phyloP scores from a whole-genome alignment of 495 filamentous ascomycete genomes.

The Aspergillus asperescens region DNA sequence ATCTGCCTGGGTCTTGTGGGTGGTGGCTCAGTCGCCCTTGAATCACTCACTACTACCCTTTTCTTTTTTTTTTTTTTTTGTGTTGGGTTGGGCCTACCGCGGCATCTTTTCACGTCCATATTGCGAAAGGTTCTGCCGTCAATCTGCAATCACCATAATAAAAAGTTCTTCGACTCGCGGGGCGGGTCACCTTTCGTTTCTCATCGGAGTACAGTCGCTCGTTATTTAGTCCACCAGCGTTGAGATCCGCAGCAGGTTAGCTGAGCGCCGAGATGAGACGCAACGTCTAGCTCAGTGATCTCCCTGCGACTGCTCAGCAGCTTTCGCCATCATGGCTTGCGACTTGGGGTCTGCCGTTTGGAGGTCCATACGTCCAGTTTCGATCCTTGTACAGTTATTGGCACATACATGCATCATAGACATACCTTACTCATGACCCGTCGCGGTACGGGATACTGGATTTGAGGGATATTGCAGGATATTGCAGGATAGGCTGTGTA shows the following conservation, averaged over 20 bases:
- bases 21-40: slow-evolving; percentile 1
- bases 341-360: background rate
- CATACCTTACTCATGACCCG: slow-evolving; percentile 10
- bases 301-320: background rate
- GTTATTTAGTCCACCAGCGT: background rate
- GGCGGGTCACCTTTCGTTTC: slow-evolving; percentile 5
- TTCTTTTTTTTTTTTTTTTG: no score
- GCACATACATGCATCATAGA: slow-evolving; percentile 14
- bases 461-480: slow-evolving; percentile 1
- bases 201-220: background rate
- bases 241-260: background rate
- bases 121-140: background rate
- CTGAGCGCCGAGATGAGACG: background rate
- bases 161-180: slow-evolving; percentile 7
- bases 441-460: slow-evolving; percentile 1
- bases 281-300: background rate
- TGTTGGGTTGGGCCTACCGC: no score
- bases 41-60: slow-evolving; percentile 10
- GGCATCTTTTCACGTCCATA: background rate
- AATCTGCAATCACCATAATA: background rate
- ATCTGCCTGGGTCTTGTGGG: background rate
- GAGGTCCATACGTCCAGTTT: slow-evolving; percentile 5
- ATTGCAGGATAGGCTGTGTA: slow-evolving; percentile 4
- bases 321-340: no score
- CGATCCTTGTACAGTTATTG: slow-evolving; percentile 19